These are phyloP conservation scores for Crucibulum laeve DNA, from an alignment of 768 basidiomycete species.

Conservation along the genomic window DNA sequence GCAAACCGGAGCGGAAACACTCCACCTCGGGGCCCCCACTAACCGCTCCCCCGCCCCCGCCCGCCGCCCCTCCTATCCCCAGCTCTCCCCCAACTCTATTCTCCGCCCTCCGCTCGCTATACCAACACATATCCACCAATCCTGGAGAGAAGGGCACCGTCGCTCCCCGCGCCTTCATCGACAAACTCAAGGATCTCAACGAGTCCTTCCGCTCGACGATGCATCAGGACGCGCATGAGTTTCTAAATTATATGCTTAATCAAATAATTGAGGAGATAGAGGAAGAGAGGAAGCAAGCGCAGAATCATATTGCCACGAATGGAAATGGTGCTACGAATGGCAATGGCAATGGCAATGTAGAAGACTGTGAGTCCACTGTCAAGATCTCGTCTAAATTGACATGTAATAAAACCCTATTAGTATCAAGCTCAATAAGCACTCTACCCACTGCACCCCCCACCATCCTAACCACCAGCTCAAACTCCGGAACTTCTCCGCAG, in stretches of 20 bases:
- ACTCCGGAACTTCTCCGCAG: constrained; percentile 40
- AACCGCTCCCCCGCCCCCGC: constrained; percentile 17
- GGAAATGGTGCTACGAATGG: background rate
- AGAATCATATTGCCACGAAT: constrained; percentile 24
- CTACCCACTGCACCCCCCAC: constrained; percentile 42
- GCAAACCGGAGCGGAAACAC: constrained; percentile 54
- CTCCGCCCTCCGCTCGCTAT: constrained; percentile 91
- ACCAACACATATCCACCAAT: constrained; percentile 75
- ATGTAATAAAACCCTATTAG: constrained; percentile 27
- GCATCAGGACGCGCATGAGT: constrained; percentile 99
- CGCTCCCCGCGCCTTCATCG: constrained; percentile 86
- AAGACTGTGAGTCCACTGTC: constrained; percentile 57
- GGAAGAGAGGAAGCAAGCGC: constrained; percentile 50
- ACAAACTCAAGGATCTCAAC: constrained; percentile 91
- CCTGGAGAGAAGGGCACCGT: constrained; percentile 80
- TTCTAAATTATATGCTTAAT: constrained; percentile 92
- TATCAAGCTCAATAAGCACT: constrained; percentile 57
- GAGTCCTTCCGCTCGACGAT: constrained; percentile 85
- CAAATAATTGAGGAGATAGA: constrained; percentile 92
- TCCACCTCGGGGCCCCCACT: constrained; percentile 20
- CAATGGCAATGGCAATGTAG: constrained; percentile 24
- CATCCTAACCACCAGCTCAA: constrained; percentile 36
- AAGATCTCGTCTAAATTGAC: constrained; percentile 2
- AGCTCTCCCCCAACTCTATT: constrained; percentile 73
- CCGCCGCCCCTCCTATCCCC: constrained; percentile 43